These are phyloP conservation scores for Aegilops umbellulata DNA, from an alignment of 176 grass and related monocot species.

Conservation along the genomic window DNA sequence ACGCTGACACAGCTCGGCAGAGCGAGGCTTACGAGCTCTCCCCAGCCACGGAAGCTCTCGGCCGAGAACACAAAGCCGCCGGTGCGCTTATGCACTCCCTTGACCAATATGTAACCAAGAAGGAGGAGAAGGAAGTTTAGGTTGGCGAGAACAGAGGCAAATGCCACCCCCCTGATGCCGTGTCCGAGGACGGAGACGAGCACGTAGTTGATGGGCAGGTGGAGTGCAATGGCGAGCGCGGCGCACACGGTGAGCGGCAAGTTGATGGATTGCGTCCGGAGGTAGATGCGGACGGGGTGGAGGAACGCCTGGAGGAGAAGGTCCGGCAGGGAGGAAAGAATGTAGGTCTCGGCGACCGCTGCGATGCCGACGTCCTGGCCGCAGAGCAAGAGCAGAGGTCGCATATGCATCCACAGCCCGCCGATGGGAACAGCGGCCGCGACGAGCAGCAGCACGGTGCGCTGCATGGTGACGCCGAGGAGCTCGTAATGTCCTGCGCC, in stretches of 20 bases:
- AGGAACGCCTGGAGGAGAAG: slow-evolving; percentile 70
- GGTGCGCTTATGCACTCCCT: slow-evolving; percentile 49
- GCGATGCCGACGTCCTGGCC: slow-evolving; percentile 76
- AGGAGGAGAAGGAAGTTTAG: slow-evolving; percentile 80
- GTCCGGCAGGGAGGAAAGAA: slow-evolving; percentile 72
- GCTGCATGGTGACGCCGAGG: slow-evolving; percentile 70
- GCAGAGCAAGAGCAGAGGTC: slow-evolving; percentile 71
- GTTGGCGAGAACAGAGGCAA: slow-evolving; percentile 64
- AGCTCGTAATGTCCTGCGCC: slow-evolving; percentile 56
- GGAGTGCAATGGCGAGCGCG: slow-evolving; percentile 62
- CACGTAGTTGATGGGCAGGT: slow-evolving; percentile 83
- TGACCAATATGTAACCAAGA: slow-evolving; percentile 51
- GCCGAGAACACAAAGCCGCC: slow-evolving; percentile 52
- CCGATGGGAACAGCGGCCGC: slow-evolving; percentile 54
- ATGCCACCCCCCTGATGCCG: slow-evolving; percentile 63
- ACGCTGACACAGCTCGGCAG: slow-evolving; percentile 86
- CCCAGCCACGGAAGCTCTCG: slow-evolving; percentile 70
- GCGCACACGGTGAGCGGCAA: slow-evolving; percentile 72
- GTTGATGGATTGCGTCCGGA: slow-evolving; percentile 79
- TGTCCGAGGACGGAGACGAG: slow-evolving; percentile 62
- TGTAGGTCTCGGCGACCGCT: slow-evolving; percentile 67
- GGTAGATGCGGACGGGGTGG: slow-evolving; percentile 77
- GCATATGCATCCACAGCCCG: slow-evolving; percentile 58
- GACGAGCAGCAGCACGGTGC: slow-evolving; percentile 66
- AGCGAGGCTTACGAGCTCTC: slow-evolving; percentile 57